Evolutionary conservation across 1,284 basidiomycete genomes (phyloP), one percentile per base, ranked within the genome.

Genomic region (Baeospora myosura): DNA sequence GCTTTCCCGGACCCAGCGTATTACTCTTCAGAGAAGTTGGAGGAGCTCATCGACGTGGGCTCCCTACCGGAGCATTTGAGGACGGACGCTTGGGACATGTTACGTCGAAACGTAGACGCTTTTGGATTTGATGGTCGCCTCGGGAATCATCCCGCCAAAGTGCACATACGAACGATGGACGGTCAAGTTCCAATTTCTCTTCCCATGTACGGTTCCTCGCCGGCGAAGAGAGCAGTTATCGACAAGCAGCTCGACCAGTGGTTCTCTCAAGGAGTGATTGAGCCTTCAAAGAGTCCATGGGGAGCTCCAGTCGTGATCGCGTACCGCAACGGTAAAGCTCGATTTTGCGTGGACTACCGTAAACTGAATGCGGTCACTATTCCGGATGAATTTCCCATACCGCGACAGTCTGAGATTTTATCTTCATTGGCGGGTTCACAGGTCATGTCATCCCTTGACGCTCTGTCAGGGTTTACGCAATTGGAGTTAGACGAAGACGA

Each of bases 111-210:
- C 26, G 1, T 32, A 8, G 2, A 22, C n/a, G 58, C 55, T 2
- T 59, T 59, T 41, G 53, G 51, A 1, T 40, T 58, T 2, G 52
- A 57, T 42, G 55, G 53, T 14, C 31, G 52, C 18, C 43, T 59
- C 21, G 56, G 57, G 22, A 37, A 52, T 18, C 48, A 54, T 41
- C n/a, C 26, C 4, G 46, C 42, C 0, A 40, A 51, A 22, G 50
- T 54, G 1, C 30, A 49, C 4, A 54, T 59, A 11, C 32, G 18
- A 2, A 31, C 54, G 24, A 45, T 49, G 24, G 38, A 25, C 20
- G 52, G 47, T 10, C 39, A 48, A 3, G 25, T 51, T 29, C 50
- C 50, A 23, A 38, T 59, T 21, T 55, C 51, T 5, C 37, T 50
- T 14, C 49, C 59, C 1, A 52, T 50, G 0, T 61, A 53, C 32